Conservation (phyloP, 352 stramenopile species). For the Phytophthora pini region DNA sequence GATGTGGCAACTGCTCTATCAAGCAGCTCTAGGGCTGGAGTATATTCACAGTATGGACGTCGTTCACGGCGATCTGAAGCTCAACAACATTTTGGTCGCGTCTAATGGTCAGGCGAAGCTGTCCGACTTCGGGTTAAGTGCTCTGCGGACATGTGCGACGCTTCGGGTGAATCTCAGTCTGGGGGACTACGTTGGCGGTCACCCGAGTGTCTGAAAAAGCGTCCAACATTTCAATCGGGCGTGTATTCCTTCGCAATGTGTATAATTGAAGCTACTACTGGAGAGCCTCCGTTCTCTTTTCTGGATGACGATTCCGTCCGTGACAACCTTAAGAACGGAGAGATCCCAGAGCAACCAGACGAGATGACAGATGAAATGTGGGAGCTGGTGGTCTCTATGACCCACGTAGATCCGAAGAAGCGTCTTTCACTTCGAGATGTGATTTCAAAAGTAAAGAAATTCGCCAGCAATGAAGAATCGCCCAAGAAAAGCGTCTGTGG, state of each 20-base stretch:
- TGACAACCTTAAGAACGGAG: constrained; percentile 1
- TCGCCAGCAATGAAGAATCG: too few species aligned
- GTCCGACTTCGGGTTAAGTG: constrained; percentile 5
- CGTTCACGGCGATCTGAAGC: constrained; percentile 28
- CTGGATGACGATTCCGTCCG: constrained; percentile 3
- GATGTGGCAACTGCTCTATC: constrained; percentile 33
- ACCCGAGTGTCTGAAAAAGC: constrained; percentile 5
- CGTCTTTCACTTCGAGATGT: neutral
- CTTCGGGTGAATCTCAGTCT: neutral
- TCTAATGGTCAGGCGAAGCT: constrained; percentile 9
- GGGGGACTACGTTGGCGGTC: constrained; percentile 4
- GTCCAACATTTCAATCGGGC: constrained; percentile 3
- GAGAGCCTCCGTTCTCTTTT: constrained; percentile 4
- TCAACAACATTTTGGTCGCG: constrained; percentile 31
- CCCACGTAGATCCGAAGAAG: neutral
- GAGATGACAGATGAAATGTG: neutral
- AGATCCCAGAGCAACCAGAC: constrained; percentile 4
- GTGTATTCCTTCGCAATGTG: constrained; percentile 16
- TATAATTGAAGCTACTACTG: constrained; percentile 9
- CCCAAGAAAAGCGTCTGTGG: too few species aligned
- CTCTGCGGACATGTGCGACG: neutral
- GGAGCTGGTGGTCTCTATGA: constrained; percentile 6
- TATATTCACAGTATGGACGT: constrained; percentile 29
- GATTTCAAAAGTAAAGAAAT: too few species aligned
- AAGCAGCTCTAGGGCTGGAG: constrained; percentile 46